These are phyloP conservation scores for Globisporangium spiculum DNA, from an alignment of 352 stramenopile genomes.

Conservation along the genomic window DNA sequence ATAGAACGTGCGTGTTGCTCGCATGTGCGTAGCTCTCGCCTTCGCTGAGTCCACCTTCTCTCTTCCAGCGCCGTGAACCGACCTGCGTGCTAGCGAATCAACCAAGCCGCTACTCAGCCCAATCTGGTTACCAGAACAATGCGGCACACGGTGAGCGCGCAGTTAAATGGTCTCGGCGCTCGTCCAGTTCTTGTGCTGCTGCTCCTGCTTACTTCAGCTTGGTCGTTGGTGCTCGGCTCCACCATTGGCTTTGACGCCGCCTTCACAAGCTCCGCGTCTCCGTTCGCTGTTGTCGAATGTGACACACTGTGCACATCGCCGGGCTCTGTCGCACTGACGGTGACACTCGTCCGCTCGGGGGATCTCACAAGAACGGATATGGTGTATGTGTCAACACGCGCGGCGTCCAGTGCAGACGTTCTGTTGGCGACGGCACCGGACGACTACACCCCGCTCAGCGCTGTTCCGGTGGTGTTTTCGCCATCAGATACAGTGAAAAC, in stretches of 20 bases:
- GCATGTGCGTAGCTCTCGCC: too few species aligned
- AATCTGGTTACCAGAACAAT: not conserved
- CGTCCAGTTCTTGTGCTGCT: not conserved
- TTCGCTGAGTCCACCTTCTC: too few species aligned
- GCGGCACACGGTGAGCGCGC: not conserved
- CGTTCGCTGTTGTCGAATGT: conserved; percentile 34
- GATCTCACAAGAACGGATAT: conserved; percentile 25
- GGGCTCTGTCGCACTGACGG: conserved; percentile 26
- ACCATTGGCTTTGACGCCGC: conserved; percentile 31
- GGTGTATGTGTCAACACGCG: conserved; percentile 37
- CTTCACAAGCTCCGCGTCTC: conserved; percentile 25
- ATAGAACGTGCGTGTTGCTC: too few species aligned
- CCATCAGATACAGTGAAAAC: conserved; percentile 25
- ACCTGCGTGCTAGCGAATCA: not conserved
- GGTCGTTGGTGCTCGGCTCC: conserved; percentile 3
- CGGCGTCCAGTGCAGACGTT: conserved; percentile 5
- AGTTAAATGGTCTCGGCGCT: not conserved
- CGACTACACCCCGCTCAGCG: conserved; percentile 34
- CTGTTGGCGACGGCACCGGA: conserved; percentile 19
- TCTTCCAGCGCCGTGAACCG: too few species aligned
- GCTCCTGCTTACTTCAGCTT: conserved; percentile 9
- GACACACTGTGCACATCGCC: conserved; percentile 36
- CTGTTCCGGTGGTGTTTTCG: conserved; percentile 28
- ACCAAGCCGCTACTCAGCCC: too few species aligned
- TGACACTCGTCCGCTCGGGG: conserved; percentile 32